Evolutionary conservation across 2,329 filamentous ascomycete species (phyloP).

Genomic region (Colletotrichum graminicola): DNA sequence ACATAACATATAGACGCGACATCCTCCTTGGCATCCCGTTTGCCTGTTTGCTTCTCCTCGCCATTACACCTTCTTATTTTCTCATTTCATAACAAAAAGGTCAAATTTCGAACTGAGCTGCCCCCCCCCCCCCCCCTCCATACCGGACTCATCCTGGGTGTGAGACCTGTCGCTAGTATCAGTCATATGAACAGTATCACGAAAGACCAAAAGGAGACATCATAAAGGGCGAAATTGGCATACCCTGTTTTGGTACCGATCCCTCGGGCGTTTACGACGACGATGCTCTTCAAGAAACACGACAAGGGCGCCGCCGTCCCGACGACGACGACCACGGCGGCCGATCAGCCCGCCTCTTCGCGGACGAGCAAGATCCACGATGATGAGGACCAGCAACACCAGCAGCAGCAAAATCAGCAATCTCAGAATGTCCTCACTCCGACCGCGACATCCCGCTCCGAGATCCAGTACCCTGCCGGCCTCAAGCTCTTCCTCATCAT

Average conservation of each 20-base stretch:
- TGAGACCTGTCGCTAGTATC: not conserved
- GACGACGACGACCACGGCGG: not conserved
- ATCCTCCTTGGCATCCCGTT: not conserved
- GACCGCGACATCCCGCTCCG: conserved; percentile 22
- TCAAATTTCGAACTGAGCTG: too few species aligned
- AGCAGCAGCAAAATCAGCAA: not conserved
- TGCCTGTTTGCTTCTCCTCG: not conserved
- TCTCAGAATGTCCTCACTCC: conserved; percentile 7
- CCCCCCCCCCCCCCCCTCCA: not conserved
- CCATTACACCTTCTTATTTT: not conserved
- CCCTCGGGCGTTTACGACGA: not conserved
- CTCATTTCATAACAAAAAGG: not conserved
- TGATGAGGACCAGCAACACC: conserved; percentile 1
- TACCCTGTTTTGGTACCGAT: not conserved
- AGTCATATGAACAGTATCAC: not conserved
- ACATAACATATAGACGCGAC: not conserved
- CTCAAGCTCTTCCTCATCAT: conserved; percentile 44
- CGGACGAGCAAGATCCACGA: conserved; percentile 34
- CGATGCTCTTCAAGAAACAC: conserved; percentile 35
- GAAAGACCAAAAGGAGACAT: not conserved
- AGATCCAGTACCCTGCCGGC: conserved; percentile 33
- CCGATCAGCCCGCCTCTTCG: conserved; percentile 17
- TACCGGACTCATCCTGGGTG: not conserved
- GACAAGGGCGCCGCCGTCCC: conserved; percentile 18
- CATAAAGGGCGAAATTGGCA: not conserved